phyloP scores from a whole-genome alignment of 73 alveolate species.

The Durusdinium trenchii region DNA sequence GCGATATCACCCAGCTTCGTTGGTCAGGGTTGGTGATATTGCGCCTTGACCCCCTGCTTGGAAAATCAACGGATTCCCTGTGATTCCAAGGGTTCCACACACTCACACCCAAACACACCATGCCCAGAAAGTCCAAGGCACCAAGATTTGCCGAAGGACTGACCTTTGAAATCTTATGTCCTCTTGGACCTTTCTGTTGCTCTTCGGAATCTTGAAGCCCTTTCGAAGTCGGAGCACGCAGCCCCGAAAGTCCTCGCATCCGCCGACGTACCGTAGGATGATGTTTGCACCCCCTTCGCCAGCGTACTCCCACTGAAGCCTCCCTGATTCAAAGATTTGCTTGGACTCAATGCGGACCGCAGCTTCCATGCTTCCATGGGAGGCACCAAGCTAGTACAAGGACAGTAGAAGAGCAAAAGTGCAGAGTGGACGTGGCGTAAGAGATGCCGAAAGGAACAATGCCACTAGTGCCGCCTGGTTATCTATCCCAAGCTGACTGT shows the following conservation, averaged over 20 bases:
- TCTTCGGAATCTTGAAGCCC: not conserved
- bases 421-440: too few species aligned
- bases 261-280: conserved; percentile 51
- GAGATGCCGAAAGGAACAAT: not conserved
- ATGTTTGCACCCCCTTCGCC: conserved; percentile 71
- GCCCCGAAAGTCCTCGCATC: conserved; percentile 16
- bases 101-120: too few species aligned
- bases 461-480: not conserved
- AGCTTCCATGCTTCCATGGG: not conserved
- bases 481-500: not conserved
- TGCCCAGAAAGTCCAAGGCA: not conserved
- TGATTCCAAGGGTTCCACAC: too few species aligned
- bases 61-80: too few species aligned
- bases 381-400: too few species aligned
- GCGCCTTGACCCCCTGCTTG: too few species aligned
- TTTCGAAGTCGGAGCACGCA: conserved; percentile 76
- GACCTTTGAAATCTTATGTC: conserved; percentile 41
- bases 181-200: conserved; percentile 29
- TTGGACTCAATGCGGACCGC: not conserved
- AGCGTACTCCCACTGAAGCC: conserved; percentile 61
- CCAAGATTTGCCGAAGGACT: conserved; percentile 52
- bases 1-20: too few species aligned
- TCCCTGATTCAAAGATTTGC: not conserved
- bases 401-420: too few species aligned
- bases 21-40: too few species aligned